phyloP scores from a whole-genome alignment of 2,329 filamentous ascomycete genomes.

The Exophiala oligosperma region DNA sequence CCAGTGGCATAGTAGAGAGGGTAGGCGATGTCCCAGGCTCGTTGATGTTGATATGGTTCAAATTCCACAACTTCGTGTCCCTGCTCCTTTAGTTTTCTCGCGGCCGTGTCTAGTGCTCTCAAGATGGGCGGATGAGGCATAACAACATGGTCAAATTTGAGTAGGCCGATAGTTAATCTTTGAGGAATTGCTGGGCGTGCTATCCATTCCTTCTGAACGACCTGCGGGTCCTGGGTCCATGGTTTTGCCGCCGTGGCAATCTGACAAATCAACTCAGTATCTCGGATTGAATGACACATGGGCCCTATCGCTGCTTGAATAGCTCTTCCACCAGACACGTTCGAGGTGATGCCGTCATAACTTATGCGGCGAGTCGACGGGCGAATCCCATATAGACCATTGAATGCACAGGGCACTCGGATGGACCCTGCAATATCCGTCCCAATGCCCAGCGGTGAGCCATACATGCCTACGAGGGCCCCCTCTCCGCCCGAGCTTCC shows the following conservation, averaged over 20 bases:
- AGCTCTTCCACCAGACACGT: background rate
- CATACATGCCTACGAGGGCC: slow-evolving; percentile 46
- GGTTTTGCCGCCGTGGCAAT: slow-evolving; percentile 47
- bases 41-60: slow-evolving; percentile 47
- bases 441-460: background rate
- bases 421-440: slow-evolving; percentile 47
- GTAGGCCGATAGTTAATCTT: slow-evolving; percentile 57
- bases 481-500: slow-evolving; percentile 60
- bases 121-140: slow-evolving; percentile 64
- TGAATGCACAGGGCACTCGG: slow-evolving; percentile 39
- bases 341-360: slow-evolving; percentile 34
- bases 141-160: slow-evolving; percentile 65
- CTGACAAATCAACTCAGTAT: slow-evolving; percentile 48
- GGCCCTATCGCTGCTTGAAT: slow-evolving; percentile 55
- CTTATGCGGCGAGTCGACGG: slow-evolving; percentile 34
- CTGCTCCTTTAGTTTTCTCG: slow-evolving; percentile 42
- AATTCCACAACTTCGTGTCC: slow-evolving; percentile 53
- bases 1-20: slow-evolving; percentile 62
- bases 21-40: slow-evolving; percentile 45
- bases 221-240: slow-evolving; percentile 41
- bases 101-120: slow-evolving; percentile 47
- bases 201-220: background rate
- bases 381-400: slow-evolving; percentile 39
- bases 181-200: slow-evolving; percentile 15
- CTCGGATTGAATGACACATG: slow-evolving; percentile 53